Percentiles rank a stretch among this genome's conserved stretches.
Conservation (phyloP, 108 stramenopile species). For the Nitzschia putrida region DNA sequence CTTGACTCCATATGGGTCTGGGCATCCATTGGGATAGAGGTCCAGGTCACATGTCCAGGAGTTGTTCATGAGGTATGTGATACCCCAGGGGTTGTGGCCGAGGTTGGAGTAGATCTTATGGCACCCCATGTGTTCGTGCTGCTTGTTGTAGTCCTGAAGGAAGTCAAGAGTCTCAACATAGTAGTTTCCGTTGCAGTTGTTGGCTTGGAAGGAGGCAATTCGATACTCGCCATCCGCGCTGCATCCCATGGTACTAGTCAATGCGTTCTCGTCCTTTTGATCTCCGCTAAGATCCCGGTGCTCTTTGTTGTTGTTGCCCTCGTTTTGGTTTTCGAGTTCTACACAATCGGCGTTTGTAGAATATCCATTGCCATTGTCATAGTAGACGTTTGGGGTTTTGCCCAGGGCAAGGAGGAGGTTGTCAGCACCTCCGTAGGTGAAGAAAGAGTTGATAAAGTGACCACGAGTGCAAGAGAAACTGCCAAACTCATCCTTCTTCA, state of each 20-base stretch:
- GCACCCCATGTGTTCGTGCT: constrained; percentile 30
- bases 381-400: constrained; percentile 7
- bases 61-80: constrained; percentile 20
- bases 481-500: constrained; percentile 20
- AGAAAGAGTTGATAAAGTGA: constrained; percentile 60
- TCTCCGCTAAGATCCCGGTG: not conserved
- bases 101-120: constrained; percentile 27
- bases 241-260: constrained; percentile 40
- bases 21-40: constrained; percentile 53
- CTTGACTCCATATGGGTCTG: constrained; percentile 56
- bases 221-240: constrained; percentile 36
- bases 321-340: constrained; percentile 15
- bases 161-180: constrained; percentile 18
- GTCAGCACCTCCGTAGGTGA: constrained; percentile 53
- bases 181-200: constrained; percentile 44
- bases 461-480: constrained; percentile 24
- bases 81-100: not conserved
- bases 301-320: constrained; percentile 7
- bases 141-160: constrained; percentile 35
- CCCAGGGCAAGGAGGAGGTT: constrained; percentile 33
- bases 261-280: constrained; percentile 5
- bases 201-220: constrained; percentile 30
- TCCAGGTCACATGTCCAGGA: constrained; percentile 48
- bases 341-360: constrained; percentile 2
- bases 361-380: constrained; percentile 5